Evolutionary conservation across 2,329 filamentous ascomycete species (phyloP).

Genomic region (Trichoderma arundinaceum): DNA sequence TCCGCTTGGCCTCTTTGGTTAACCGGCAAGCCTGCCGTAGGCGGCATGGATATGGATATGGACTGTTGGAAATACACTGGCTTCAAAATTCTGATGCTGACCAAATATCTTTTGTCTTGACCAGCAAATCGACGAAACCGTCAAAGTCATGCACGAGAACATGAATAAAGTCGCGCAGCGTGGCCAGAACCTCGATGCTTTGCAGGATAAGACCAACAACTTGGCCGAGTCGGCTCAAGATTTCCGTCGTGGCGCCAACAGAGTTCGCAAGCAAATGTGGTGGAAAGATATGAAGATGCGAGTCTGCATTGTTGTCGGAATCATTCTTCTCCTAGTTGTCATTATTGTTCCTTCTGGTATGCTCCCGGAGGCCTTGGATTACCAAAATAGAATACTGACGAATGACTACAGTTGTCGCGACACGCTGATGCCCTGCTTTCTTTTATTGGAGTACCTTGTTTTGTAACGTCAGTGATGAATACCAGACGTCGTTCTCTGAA

Average conservation of each 20-base stretch:
- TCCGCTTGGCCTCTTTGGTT: background rate
- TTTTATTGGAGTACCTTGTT: slow-evolving; percentile 22
- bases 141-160: slow-evolving; percentile 95
- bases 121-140: slow-evolving; percentile 97
- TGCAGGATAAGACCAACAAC: slow-evolving; percentile 95
- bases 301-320: slow-evolving; percentile 89
- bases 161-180: slow-evolving; percentile 96
- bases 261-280: slow-evolving; percentile 98
- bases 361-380: slow-evolving; percentile 26
- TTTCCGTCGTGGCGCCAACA: slow-evolving; percentile 94
- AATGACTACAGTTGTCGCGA: slow-evolving; percentile 44
- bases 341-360: slow-evolving; percentile 93
- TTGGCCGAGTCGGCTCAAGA: slow-evolving; percentile 90
- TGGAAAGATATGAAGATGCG: slow-evolving; percentile 99
- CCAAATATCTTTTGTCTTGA: background rate
- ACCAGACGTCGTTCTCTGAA: slow-evolving; percentile 14
- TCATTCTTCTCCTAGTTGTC: slow-evolving; percentile 88
- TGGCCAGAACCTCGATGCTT: slow-evolving; percentile 83
- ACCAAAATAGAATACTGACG: background rate
- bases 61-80: background rate
- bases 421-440: slow-evolving; percentile 34
- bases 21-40: background rate
- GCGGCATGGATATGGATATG: background rate
- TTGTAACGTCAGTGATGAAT: slow-evolving; percentile 16
- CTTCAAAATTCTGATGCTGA: background rate